Conservation (phyloP, 352 stramenopile genomes). For the Thalassiosira oceanica region DNA sequence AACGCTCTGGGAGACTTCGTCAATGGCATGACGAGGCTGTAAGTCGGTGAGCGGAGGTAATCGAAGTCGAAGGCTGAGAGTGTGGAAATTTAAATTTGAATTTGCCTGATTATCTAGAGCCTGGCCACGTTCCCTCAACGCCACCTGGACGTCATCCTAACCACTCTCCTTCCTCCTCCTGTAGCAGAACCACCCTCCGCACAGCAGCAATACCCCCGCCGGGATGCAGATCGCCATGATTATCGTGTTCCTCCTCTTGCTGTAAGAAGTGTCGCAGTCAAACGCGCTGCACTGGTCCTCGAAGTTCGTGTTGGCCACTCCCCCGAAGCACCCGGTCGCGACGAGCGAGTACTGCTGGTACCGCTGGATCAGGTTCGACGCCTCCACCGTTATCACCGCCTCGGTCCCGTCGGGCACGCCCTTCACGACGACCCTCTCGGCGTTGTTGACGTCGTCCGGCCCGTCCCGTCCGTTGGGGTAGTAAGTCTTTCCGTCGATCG, state of each 20-base stretch:
- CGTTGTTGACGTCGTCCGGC: slow-evolving; percentile 5
- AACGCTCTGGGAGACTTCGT: slow-evolving; percentile 77
- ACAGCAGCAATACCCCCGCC: slow-evolving; percentile 23
- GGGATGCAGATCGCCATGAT: slow-evolving; percentile 18
- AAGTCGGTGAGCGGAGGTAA: too few relatives aligned
- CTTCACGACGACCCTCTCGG: slow-evolving; percentile 8
- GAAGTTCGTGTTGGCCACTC: slow-evolving; percentile 29
- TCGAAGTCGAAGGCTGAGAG: too few relatives aligned
- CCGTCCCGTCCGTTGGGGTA: slow-evolving; percentile 1
- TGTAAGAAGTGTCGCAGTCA: slow-evolving; percentile 36
- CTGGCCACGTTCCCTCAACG: too few relatives aligned
- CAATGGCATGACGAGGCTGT: slow-evolving; percentile 78
- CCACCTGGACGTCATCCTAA: too few relatives aligned
- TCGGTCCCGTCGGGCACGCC: slow-evolving; percentile 3
- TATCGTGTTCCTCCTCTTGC: slow-evolving; percentile 13
- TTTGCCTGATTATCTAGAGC: too few relatives aligned
- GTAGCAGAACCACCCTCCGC: too few relatives aligned
- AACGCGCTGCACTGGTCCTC: slow-evolving; percentile 18
- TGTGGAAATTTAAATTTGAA: too few relatives aligned
- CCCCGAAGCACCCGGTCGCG: slow-evolving; percentile 22
- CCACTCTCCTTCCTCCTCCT: too few relatives aligned
- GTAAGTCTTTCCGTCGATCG: neutral
- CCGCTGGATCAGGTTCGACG: neutral
- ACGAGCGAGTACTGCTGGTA: slow-evolving; percentile 6
- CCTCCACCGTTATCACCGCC: neutral